Evolutionary conservation across 805 yeast genomes (phyloP).

Genomic region (Candida insectorum): DNA sequence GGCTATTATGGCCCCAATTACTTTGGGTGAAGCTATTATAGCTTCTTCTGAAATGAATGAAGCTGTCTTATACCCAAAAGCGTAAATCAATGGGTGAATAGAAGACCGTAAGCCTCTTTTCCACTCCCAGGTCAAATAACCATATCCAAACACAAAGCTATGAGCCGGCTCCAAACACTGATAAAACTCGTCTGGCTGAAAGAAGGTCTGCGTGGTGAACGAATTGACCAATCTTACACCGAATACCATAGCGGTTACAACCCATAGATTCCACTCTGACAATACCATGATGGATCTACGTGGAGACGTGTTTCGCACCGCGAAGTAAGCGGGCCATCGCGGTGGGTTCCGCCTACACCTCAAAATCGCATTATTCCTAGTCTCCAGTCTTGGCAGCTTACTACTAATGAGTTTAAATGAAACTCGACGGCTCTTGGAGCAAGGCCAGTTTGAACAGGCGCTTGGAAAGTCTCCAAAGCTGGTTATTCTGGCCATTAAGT

Average conservation of each 20-base stretch:
- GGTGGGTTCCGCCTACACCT: too few species aligned
- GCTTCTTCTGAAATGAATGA: slow-evolving; percentile 15
- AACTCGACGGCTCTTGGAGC: too few species aligned
- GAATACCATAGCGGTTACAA: slow-evolving; percentile 2
- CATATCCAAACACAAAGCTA: slow-evolving; percentile 66
- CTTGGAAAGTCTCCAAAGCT: too few species aligned
- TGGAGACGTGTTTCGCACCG: too few species aligned
- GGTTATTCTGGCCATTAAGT: too few species aligned
- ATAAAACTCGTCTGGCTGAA: slow-evolving; percentile 96
- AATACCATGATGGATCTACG: too few species aligned
- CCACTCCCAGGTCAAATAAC: slow-evolving; percentile 97
- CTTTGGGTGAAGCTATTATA: slow-evolving; percentile 55
- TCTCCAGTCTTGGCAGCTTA: too few species aligned
- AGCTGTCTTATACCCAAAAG: slow-evolving; percentile 35
- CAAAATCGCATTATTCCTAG: too few species aligned
- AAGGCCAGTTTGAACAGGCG: too few species aligned
- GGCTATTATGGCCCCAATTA: slow-evolving; percentile 66
- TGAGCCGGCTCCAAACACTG: slow-evolving; percentile 95
- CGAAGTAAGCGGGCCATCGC: too few species aligned
- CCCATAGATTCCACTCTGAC: too few species aligned
- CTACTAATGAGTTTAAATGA: too few species aligned
- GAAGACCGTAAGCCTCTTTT: slow-evolving; percentile 66
- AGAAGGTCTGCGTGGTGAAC: slow-evolving; percentile 63
- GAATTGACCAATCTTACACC: slow-evolving; percentile 49
- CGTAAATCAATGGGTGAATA: slow-evolving; percentile 73